These are phyloP conservation scores for Plasmopara viticola DNA, from an alignment of 352 stramenopile species.

Conservation along the genomic window DNA sequence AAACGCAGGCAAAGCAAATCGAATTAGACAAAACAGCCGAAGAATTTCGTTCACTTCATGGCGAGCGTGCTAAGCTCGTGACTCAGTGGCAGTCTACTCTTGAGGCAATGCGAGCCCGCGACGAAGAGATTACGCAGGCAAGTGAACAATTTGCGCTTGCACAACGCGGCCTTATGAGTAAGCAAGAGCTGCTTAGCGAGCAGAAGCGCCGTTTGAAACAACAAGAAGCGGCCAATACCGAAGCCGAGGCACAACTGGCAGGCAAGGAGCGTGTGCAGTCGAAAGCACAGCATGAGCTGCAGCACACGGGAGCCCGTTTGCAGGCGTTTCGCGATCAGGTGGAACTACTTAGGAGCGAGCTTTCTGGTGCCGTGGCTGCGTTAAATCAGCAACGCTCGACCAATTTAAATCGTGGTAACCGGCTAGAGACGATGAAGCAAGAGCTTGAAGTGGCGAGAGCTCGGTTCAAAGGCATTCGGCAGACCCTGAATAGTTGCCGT, in stretches of 20 bases:
- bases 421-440: conserved; percentile 77
- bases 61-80: conserved; percentile 92
- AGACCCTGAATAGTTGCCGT: conserved; percentile 63
- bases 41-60: conserved; percentile 90
- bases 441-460: conserved; percentile 57
- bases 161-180: conserved; percentile 40
- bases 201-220: conserved; percentile 76
- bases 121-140: conserved; percentile 90
- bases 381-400: conserved; percentile 74
- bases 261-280: conserved; percentile 62
- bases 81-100: conserved; percentile 93
- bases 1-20: conserved; percentile 94
- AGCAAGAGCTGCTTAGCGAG: conserved; percentile 68
- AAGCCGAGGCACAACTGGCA: conserved; percentile 69
- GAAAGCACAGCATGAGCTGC: conserved; percentile 64
- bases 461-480: conserved; percentile 77
- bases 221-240: conserved; percentile 82
- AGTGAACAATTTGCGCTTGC: conserved; percentile 83
- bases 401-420: conserved; percentile 65
- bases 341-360: conserved; percentile 89
- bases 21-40: conserved; percentile 94
- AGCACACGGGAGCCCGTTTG: conserved; percentile 45
- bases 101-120: conserved; percentile 87
- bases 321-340: conserved; percentile 88
- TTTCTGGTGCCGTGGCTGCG: conserved; percentile 79